Conservation (phyloP, 176 grass and related monocot genomes). For the Aegilops longissima region DNA sequence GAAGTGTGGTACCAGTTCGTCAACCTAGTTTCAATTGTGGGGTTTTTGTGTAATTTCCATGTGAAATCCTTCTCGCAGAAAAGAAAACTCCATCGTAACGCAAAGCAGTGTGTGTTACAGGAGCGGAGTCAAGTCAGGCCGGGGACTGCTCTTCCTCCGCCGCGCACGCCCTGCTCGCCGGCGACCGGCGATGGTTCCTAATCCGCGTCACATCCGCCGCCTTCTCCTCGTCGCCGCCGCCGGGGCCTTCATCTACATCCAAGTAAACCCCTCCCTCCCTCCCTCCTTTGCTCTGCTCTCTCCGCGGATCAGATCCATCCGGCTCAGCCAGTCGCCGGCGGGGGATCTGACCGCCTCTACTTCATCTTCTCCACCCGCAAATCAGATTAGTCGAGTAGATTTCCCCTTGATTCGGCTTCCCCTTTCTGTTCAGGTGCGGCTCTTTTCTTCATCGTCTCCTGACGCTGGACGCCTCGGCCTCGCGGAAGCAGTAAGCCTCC, state of each 20-base stretch:
- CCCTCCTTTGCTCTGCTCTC: background rate
- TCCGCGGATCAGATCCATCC: background rate
- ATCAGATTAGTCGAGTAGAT: background rate
- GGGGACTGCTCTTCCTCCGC: background rate
- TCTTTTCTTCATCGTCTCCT: slow-evolving; percentile 63
- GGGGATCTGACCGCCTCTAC: background rate
- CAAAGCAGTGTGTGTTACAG: too few species aligned
- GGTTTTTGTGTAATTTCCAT: too few species aligned
- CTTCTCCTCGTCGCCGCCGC: slow-evolving; percentile 64
- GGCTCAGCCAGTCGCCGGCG: too few species aligned
- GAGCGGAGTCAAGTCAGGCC: too few species aligned
- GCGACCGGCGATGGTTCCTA: slow-evolving; percentile 56
- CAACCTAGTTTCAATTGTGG: too few species aligned
- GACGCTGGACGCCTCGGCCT: slow-evolving; percentile 64
- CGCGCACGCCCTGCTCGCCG: background rate
- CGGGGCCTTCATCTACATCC: slow-evolving; percentile 90
- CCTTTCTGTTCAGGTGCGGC: slow-evolving; percentile 55
- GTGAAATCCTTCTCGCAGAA: too few species aligned
- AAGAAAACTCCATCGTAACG: too few species aligned
- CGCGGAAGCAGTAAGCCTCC: slow-evolving; percentile 45
- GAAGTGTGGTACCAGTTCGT: too few species aligned
- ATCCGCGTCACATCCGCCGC: slow-evolving; percentile 48
- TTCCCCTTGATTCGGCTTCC: background rate
- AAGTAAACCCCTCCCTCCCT: slow-evolving; percentile 27
- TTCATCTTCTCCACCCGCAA: background rate